These are phyloP conservation scores for Wallacemonas rigidus DNA, from an alignment of 208 protist genomes.

Conservation along the genomic window DNA sequence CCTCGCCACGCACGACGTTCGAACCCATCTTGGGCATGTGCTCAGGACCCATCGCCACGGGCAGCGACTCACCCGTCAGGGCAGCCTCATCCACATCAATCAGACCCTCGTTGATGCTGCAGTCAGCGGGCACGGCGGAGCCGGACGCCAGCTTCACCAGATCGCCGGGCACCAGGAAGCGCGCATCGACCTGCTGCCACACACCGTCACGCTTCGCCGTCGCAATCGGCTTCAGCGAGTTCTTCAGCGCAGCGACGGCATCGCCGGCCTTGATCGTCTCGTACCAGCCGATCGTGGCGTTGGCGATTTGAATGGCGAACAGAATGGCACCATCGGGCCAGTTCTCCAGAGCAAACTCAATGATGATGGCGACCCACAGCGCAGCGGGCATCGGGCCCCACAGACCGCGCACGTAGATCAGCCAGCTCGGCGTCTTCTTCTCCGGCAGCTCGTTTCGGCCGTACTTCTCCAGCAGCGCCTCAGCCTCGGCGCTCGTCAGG, in stretches of 20 bases:
- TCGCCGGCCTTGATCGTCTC: constrained; percentile 94
- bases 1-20: constrained; percentile 78
- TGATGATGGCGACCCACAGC: constrained; percentile 90
- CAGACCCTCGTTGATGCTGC: constrained; percentile 80
- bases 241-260: constrained; percentile 92
- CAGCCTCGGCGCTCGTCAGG: constrained; percentile 62
- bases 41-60: constrained; percentile 85
- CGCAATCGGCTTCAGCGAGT: constrained; percentile 79
- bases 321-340: constrained; percentile 87
- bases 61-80: constrained; percentile 96
- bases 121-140: constrained; percentile 93
- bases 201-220: constrained; percentile 82
- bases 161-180: constrained; percentile 94
- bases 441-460: constrained; percentile 77
- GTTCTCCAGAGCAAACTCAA: constrained; percentile 88
- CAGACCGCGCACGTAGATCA: constrained; percentile 79
- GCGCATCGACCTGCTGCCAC: constrained; percentile 80
- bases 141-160: constrained; percentile 90
- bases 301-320: constrained; percentile 83
- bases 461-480: constrained; percentile 65
- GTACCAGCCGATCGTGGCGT: constrained; percentile 87
- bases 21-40: constrained; percentile 93
- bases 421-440: constrained; percentile 76
- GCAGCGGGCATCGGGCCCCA: constrained; percentile 88
- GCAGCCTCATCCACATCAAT: constrained; percentile 95